These are phyloP conservation scores for Serendipita vermifera DNA, from an alignment of 768 basidiomycete species.

Conservation along the genomic window DNA sequence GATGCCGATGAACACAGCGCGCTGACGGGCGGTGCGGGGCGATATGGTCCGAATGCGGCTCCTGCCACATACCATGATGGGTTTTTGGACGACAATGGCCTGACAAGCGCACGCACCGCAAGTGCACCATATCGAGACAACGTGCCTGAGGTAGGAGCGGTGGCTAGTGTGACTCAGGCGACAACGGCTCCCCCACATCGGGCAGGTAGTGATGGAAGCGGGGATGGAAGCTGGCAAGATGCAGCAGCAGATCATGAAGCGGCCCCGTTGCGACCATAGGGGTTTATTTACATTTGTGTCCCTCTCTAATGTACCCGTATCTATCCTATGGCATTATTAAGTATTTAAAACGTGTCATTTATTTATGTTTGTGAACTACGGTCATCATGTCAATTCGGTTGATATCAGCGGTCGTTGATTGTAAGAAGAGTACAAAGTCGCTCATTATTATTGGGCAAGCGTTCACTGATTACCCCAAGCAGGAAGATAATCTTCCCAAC, in stretches of 20 bases:
- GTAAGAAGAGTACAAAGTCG: too few relatives aligned
- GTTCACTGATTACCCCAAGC: constrained; percentile 35
- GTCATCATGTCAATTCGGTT: too few relatives aligned
- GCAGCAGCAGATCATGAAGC: not conserved
- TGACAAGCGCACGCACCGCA: not conserved
- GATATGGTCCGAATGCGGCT: not conserved
- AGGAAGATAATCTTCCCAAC: constrained; percentile 37
- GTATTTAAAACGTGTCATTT: too few relatives aligned
- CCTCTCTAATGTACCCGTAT: too few relatives aligned
- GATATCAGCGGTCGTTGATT: too few relatives aligned
- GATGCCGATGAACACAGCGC: constrained; percentile 33
- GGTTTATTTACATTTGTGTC: too few relatives aligned
- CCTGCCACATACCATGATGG: constrained; percentile 1
- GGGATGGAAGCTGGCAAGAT: constrained; percentile 4
- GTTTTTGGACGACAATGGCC: not conserved
- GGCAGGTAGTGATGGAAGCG: not conserved
- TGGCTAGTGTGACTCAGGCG: not conserved
- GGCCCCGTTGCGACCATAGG: too few relatives aligned
- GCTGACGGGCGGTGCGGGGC: not conserved
- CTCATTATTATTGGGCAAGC: too few relatives aligned
- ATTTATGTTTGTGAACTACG: too few relatives aligned
- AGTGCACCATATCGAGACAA: not conserved
- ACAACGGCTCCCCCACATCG: not conserved
- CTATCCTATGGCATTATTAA: too few relatives aligned
- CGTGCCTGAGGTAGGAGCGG: not conserved